These are phyloP conservation scores for Pochonia chlamydosporia DNA, from an alignment of 2,329 filamentous ascomycete species.

Conservation along the genomic window DNA sequence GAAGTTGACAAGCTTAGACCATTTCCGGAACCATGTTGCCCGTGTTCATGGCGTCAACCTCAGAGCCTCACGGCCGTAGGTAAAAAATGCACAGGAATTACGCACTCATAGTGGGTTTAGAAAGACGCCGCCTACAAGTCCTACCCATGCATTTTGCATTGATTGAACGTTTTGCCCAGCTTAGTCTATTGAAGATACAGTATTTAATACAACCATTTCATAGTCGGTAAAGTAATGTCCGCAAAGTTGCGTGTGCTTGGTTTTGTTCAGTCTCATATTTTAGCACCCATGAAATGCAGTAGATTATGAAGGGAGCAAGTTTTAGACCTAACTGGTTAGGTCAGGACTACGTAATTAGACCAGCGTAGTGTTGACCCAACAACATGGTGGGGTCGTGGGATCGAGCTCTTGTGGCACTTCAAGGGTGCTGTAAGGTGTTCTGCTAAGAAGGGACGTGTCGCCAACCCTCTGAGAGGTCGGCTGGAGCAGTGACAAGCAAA, in stretches of 20 bases:
- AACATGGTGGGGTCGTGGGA: too few species aligned
- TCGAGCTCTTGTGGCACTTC: too few species aligned
- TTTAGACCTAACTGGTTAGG: neutral
- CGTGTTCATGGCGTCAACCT: neutral
- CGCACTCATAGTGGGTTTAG: neutral
- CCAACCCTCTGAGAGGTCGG: too few species aligned
- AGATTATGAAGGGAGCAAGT: too few species aligned
- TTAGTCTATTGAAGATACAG: neutral
- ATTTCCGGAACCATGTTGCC: neutral
- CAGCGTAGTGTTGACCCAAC: too few species aligned
- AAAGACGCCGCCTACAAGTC: neutral
- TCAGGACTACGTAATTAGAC: neutral
- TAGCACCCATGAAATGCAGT: neutral
- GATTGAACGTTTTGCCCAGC: neutral
- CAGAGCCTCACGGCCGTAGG: neutral
- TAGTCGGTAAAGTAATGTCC: neutral
- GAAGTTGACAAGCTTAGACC: neutral
- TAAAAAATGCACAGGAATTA: neutral
- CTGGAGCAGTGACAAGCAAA: too few species aligned
- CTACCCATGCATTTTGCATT: neutral
- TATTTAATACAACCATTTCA: neutral
- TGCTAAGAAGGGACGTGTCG: too few species aligned
- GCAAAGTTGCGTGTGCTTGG: neutral
- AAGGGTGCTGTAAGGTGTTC: too few species aligned
- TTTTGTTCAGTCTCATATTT: neutral